Evolutionary conservation across 176 grass and related monocot species (phyloP).

Genomic region (Oryza rufipogon): DNA sequence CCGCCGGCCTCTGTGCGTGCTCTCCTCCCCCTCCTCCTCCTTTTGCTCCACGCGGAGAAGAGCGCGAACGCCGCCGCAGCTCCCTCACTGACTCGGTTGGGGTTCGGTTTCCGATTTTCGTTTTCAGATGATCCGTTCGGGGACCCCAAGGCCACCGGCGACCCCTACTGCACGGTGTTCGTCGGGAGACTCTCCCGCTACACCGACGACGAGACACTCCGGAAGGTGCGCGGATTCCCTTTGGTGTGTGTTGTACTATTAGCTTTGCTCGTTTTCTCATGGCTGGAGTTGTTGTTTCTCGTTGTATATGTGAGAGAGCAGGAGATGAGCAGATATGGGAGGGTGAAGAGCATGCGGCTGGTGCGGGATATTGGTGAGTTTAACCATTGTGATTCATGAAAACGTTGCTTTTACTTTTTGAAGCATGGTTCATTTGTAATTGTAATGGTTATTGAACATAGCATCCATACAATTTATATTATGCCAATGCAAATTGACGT

Average conservation of each 20-base stretch:
- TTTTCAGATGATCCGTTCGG: conserved; percentile 85
- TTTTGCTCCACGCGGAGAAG: too few species aligned
- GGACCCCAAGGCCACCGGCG: conserved; percentile 75
- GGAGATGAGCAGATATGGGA: conserved; percentile 89
- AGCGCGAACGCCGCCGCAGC: too few species aligned
- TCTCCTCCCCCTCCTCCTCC: too few species aligned
- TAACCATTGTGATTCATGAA: background rate
- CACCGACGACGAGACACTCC: conserved; percentile 72
- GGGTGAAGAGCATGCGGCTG: conserved; percentile 79
- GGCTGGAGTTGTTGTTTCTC: conserved; percentile 22
- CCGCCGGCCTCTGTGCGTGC: conserved; percentile 73
- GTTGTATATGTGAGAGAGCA: conserved; percentile 30
- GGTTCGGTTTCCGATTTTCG: background rate
- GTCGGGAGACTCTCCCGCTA: conserved; percentile 70
- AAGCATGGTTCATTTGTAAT: background rate
- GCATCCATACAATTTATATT: background rate
- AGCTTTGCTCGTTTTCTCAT: conserved; percentile 19
- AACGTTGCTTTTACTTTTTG: background rate
- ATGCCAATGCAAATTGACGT: background rate
- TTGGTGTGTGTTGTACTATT: background rate
- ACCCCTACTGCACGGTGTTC: conserved; percentile 86
- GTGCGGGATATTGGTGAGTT: conserved; percentile 79
- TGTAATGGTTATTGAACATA: background rate
- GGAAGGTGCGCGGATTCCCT: conserved; percentile 43
- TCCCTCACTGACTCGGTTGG: background rate